phyloP scores from a whole-genome alignment of 768 basidiomycete species.

The Mycena belliarum region DNA sequence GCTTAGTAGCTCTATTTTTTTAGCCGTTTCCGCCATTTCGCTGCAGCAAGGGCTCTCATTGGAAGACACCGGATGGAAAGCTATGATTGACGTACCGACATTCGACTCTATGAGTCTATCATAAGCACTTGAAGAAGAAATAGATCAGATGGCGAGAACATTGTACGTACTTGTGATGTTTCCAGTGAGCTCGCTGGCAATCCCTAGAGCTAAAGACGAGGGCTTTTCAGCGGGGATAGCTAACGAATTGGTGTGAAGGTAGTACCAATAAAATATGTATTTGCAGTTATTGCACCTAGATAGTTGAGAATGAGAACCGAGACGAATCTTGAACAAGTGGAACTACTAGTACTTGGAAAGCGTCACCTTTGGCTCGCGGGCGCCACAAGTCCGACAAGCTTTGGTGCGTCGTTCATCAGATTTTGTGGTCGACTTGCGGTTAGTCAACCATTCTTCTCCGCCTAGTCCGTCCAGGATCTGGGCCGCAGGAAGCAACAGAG shows the following conservation, averaged over 20 bases:
- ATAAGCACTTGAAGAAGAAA: no score
- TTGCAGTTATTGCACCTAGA: slow-evolving; percentile 26
- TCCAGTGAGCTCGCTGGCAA: slow-evolving; percentile 27
- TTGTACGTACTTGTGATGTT: slow-evolving; percentile 27
- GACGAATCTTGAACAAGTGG: no score
- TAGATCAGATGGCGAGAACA: no score
- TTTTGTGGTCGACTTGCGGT: slow-evolving; percentile 13
- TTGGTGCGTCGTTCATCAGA: slow-evolving; percentile 20
- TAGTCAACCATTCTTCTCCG: slow-evolving; percentile 22
- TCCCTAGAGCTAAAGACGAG: slow-evolving; percentile 21
- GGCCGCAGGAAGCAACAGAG: slow-evolving; percentile 7
- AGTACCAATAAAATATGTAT: slow-evolving; percentile 29
- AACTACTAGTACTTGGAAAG: no score
- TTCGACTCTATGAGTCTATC: background rate
- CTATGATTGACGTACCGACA: slow-evolving; percentile 1
- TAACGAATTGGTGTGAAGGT: no score
- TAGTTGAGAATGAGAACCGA: no score
- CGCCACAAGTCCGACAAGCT: slow-evolving; percentile 20
- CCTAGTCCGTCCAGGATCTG: slow-evolving; percentile 23
- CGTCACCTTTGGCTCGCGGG: slow-evolving; percentile 19
- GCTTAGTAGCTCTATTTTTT: slow-evolving; percentile 15
- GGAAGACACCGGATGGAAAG: background rate
- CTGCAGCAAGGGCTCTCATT: background rate
- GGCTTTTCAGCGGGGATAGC: no score
- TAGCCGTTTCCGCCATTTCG: slow-evolving; percentile 11